phyloP scores from a whole-genome alignment of 306 rosid species.

The Castanea sativa region DNA sequence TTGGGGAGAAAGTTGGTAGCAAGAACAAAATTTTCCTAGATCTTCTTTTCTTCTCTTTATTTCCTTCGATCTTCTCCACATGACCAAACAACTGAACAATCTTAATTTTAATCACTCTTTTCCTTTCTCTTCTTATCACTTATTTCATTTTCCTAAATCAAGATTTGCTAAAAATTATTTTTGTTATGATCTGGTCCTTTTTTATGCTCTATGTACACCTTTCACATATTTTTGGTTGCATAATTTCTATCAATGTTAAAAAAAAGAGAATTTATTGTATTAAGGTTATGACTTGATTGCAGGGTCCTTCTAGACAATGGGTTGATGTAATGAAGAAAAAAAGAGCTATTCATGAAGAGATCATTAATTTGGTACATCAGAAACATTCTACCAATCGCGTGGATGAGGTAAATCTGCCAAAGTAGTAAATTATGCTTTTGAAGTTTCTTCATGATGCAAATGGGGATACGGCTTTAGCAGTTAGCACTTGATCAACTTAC shows the following conservation, averaged over 20 bases:
- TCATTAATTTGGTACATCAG: slow-evolving; percentile 66
- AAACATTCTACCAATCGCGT: slow-evolving; percentile 43
- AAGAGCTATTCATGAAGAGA: slow-evolving; percentile 79
- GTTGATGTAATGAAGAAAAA: slow-evolving; percentile 92
- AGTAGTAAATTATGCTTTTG: background rate
- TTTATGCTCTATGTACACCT: background rate
- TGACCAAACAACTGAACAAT: background rate
- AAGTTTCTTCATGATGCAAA: background rate
- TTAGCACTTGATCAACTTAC: background rate
- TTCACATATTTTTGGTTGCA: background rate
- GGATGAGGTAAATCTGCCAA: slow-evolving; percentile 42
- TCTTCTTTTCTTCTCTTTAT: background rate
- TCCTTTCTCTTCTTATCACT: background rate
- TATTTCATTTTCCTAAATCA: background rate
- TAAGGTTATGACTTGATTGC: slow-evolving; percentile 26
- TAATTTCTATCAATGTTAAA: background rate
- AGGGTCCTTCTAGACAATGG: slow-evolving; percentile 81
- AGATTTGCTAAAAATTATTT: background rate
- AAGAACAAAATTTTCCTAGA: background rate
- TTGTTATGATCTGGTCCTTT: background rate
- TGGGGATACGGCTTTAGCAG: background rate
- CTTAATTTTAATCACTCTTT: background rate
- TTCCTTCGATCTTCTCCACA: background rate
- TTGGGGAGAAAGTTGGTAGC: background rate
- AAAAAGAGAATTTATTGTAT: background rate